Base-by-base conservation (phyloP, 345 rosid genomes). In the Acer saccharum region DNA sequence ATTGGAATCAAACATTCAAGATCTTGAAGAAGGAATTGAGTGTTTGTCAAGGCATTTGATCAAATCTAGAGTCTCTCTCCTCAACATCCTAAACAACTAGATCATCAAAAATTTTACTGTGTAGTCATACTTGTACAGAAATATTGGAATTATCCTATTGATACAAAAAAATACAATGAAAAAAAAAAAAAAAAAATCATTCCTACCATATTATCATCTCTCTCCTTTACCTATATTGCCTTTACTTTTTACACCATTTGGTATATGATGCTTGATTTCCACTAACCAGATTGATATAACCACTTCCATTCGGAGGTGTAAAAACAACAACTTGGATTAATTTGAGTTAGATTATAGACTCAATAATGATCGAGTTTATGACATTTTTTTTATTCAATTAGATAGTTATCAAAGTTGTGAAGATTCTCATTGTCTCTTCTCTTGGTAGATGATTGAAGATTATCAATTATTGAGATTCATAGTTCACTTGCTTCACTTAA, bases 11-110 rank as follows among this genome's bases (percentile, higher is more conserved):
- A 77, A 82, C 80, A 76, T 88, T 81, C 84, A 88, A 74, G 88
- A 88, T 76, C 83, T 91, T n/a, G 89, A 88, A 81, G 82, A 79
- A 52, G 91, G 83, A 50, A 69, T 86, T 10, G 83, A 89, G 54
- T 57, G 72, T 78, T 82, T 87, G 73, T 78, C 74, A 6, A 80
- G 88, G 65, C 65, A 78, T 23, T 29, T 85, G 80, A 91, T 86
- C 77, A 86, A 86, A 81, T 65, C 85, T 27, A 80, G 84, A 76
- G 88, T 79, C 44, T 82, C 84, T 27, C 52, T 85, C 60, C 90
- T 88, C 54, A 89, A 86, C 84, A 84, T 84, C 64, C 74, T 85
- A 44, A 63, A 48, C 64, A 68, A 83, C 23, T 81, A 78, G 71
- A 65, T 50, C 18, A 10, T 13, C 16, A 25, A 63, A 35, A 35